Evolutionary conservation across 495 filamentous ascomycete species (phyloP).

Genomic region (Rusavskia elegans): DNA sequence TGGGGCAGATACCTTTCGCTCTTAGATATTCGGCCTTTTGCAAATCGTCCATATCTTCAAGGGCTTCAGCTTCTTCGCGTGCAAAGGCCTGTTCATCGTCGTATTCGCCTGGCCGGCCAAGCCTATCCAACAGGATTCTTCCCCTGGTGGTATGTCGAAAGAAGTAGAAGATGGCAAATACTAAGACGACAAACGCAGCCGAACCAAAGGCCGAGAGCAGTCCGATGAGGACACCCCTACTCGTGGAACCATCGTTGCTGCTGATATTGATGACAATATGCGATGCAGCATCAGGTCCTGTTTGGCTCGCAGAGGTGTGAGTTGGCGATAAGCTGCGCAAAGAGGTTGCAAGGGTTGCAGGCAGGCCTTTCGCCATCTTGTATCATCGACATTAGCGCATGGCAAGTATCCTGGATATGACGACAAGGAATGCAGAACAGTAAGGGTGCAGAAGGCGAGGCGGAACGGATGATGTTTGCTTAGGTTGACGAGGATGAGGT

Average conservation of each 20-base stretch:
- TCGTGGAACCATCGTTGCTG: conserved; percentile 32
- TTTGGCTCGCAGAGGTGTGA: not conserved
- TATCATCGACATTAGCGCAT: not conserved
- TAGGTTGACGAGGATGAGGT: too few relatives aligned
- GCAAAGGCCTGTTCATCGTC: conserved; percentile 91
- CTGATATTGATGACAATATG: conserved; percentile 15
- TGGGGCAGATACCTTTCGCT: conserved; percentile 63
- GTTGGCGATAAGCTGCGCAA: conserved; percentile 3
- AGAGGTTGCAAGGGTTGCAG: conserved; percentile 9
- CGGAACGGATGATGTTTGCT: not conserved
- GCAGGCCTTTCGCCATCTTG: too few relatives aligned
- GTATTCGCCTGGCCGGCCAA: conserved; percentile 88
- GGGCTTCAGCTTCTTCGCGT: conserved; percentile 83
- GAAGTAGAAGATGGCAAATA: conserved; percentile 82
- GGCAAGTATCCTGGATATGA: not conserved
- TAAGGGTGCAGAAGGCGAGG: not conserved
- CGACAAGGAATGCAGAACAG: too few relatives aligned
- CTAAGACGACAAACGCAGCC: conserved; percentile 61
- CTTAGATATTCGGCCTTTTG: conserved; percentile 77
- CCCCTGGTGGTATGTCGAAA: conserved; percentile 81
- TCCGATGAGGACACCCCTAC: conserved; percentile 82
- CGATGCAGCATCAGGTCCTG: conserved; percentile 7
- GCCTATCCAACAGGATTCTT: conserved; percentile 82
- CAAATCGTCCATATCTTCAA: conserved; percentile 92
- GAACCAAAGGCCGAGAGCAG: conserved; percentile 94